These are phyloP conservation scores for Sporothrix euskadiensis DNA, from an alignment of 2,329 filamentous ascomycete genomes.

Conservation along the genomic window DNA sequence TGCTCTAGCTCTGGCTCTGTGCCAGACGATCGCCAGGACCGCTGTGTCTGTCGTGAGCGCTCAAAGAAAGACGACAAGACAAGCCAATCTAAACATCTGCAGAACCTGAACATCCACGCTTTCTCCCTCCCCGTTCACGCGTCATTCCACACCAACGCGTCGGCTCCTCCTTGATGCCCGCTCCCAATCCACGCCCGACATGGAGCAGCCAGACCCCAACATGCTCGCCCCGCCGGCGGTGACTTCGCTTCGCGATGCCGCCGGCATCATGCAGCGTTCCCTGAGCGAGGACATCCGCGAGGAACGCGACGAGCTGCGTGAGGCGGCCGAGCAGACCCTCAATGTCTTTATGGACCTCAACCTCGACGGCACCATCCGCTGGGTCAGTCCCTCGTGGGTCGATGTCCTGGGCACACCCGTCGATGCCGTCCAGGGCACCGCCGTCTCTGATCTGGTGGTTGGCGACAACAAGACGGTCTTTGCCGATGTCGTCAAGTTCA, in stretches of 20 bases:
- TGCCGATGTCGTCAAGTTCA: slow-evolving; percentile 77
- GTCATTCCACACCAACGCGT: no score
- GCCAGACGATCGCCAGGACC: slow-evolving; percentile 38
- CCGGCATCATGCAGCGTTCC: slow-evolving; percentile 61
- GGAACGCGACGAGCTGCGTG: slow-evolving; percentile 88
- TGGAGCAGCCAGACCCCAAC: slow-evolving; percentile 34
- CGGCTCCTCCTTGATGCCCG: background rate
- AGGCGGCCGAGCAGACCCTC: slow-evolving; percentile 92
- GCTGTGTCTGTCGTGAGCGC: background rate
- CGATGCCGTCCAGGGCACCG: slow-evolving; percentile 70
- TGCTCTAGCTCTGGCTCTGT: slow-evolving; percentile 45
- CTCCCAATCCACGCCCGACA: background rate
- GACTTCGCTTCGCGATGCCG: slow-evolving; percentile 53
- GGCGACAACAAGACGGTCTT: slow-evolving; percentile 78
- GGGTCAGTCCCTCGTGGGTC: slow-evolving; percentile 95
- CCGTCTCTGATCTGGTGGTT: slow-evolving; percentile 78
- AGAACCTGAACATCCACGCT: background rate
- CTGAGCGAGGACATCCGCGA: slow-evolving; percentile 89
- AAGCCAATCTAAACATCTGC: background rate
- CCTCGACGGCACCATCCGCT: slow-evolving; percentile 85
- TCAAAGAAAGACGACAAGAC: background rate
- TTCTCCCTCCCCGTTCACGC: no score
- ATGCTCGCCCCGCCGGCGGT: slow-evolving; percentile 57
- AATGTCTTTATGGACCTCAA: slow-evolving; percentile 96
- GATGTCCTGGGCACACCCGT: slow-evolving; percentile 83